Evolutionary conservation across 2,329 filamentous ascomycete species (phyloP).

Genomic region (Cercospora sesami): DNA sequence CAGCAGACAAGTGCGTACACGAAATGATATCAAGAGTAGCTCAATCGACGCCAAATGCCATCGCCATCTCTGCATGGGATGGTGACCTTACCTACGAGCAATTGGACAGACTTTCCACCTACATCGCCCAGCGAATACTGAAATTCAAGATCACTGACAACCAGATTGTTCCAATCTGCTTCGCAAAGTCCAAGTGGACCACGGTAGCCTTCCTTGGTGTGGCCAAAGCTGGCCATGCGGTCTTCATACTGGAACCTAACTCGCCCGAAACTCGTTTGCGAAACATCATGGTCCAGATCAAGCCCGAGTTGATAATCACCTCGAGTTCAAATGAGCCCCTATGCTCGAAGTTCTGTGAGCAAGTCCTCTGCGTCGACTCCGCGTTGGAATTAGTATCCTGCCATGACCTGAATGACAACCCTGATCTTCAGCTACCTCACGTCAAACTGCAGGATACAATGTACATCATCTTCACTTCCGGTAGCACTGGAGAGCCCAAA

Average conservation of each 20-base stretch:
- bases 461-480: constrained; percentile 40
- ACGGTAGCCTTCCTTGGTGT: constrained; percentile 31
- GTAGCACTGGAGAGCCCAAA: constrained; percentile 50
- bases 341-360: background rate
- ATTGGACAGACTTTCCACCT: constrained; percentile 18
- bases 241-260: constrained; percentile 24
- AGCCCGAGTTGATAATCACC: constrained; percentile 23
- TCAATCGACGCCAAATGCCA: background rate
- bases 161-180: constrained; percentile 31
- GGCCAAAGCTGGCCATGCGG: constrained; percentile 37
- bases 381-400: background rate
- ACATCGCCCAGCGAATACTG: constrained; percentile 2
- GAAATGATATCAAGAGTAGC: constrained; percentile 5
- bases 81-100: constrained; percentile 34
- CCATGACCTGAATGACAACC: background rate
- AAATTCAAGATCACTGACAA: background rate
- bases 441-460: constrained; percentile 6
- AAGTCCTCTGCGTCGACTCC: background rate
- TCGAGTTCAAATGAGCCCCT: background rate
- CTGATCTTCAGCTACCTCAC: background rate
- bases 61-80: constrained; percentile 32
- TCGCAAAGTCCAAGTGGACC: constrained; percentile 36
- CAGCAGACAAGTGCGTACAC: constrained; percentile 5
- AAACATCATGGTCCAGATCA: constrained; percentile 32
- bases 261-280: constrained; percentile 32